Evolutionary conservation across 306 rosid species (phyloP).

Genomic region (Glycine latifolia): DNA sequence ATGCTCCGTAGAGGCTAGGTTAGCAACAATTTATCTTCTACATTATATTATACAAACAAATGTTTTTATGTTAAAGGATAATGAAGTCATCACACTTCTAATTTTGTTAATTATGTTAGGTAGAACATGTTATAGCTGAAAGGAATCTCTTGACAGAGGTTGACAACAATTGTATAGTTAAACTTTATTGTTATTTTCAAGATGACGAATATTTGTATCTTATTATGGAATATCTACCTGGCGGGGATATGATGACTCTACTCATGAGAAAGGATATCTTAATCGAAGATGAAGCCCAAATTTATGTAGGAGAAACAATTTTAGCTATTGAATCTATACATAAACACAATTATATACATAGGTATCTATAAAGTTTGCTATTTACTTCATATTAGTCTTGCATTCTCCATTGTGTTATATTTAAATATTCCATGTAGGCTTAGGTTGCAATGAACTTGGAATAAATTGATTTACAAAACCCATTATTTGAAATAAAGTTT

Average conservation of each 20-base stretch:
- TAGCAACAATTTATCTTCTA: conserved; percentile 40
- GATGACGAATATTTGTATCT: conserved; percentile 91
- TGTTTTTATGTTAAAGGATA: not conserved
- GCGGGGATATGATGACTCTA: conserved; percentile 99
- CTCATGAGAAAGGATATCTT: conserved; percentile 96
- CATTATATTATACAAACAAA: conserved; percentile 16
- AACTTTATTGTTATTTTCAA: conserved; percentile 94
- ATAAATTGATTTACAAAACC: not conserved
- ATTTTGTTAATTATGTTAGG: conserved; percentile 59
- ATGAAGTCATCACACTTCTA: conserved; percentile 29
- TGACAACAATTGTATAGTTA: conserved; percentile 95
- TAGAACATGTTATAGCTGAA: conserved; percentile 97
- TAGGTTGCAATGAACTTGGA: not conserved
- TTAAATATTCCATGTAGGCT: conserved; percentile 1
- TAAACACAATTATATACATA: conserved; percentile 92
- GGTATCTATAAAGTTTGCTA: conserved; percentile 54
- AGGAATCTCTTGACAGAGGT: conserved; percentile 98
- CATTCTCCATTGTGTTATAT: not conserved
- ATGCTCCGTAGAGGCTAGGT: conserved; percentile 99
- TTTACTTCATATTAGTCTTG: conserved; percentile 11
- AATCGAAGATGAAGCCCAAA: conserved; percentile 88
- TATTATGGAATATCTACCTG: conserved; percentile 98
- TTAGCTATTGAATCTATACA: conserved; percentile 95
- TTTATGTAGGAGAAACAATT: conserved; percentile 92
- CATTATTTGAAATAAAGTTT: not conserved